A percentile compares a stretch with the other conserved stretches of the same genome.
Evolutionary conservation across 2,329 filamentous ascomycete species (phyloP).

Genomic region (Alternaria tenuissima): DNA sequence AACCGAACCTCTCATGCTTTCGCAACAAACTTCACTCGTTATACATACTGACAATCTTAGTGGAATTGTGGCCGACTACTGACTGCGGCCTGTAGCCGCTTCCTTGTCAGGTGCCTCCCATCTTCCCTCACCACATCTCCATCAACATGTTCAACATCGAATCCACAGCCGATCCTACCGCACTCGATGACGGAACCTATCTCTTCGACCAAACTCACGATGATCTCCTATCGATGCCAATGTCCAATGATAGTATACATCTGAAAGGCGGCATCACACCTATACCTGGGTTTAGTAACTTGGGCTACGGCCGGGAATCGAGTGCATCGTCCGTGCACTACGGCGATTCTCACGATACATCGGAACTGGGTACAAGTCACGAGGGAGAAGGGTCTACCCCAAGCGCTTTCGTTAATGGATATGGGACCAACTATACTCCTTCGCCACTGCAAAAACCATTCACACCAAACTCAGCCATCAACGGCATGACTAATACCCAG

Average conservation of each 20-base stretch:
- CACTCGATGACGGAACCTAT: slow-evolving; percentile 46
- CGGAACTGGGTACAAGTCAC: slow-evolving; percentile 45
- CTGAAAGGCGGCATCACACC: slow-evolving; percentile 43
- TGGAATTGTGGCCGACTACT: slow-evolving; percentile 27
- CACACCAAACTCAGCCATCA: slow-evolving; percentile 30
- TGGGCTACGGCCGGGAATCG: slow-evolving; percentile 51
- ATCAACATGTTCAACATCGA: slow-evolving; percentile 48
- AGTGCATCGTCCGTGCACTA: slow-evolving; percentile 52
- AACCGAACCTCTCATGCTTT: slow-evolving; percentile 41
- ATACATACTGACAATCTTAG: slow-evolving; percentile 18
- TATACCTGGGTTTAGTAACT: slow-evolving; percentile 46
- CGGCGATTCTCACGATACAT: slow-evolving; percentile 48
- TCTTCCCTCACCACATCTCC: slow-evolving; percentile 24
- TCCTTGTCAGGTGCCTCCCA: slow-evolving; percentile 41
- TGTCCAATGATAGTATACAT: slow-evolving; percentile 44
- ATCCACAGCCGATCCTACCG: slow-evolving; percentile 43
- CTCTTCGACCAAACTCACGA: slow-evolving; percentile 45
- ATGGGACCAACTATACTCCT: slow-evolving; percentile 38
- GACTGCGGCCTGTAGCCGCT: slow-evolving; percentile 30
- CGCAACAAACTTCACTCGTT: slow-evolving; percentile 22
- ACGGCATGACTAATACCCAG: slow-evolving; percentile 20
- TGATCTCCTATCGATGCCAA: slow-evolving; percentile 43
- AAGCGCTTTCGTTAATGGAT: slow-evolving; percentile 38
- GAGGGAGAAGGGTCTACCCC: slow-evolving; percentile 44
- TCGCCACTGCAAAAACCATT: slow-evolving; percentile 42